Evolutionary conservation across 1,139 yeast genomes (phyloP), one percentile per base, ranked within the genome.

Genomic region (Candida tunisiensis): DNA sequence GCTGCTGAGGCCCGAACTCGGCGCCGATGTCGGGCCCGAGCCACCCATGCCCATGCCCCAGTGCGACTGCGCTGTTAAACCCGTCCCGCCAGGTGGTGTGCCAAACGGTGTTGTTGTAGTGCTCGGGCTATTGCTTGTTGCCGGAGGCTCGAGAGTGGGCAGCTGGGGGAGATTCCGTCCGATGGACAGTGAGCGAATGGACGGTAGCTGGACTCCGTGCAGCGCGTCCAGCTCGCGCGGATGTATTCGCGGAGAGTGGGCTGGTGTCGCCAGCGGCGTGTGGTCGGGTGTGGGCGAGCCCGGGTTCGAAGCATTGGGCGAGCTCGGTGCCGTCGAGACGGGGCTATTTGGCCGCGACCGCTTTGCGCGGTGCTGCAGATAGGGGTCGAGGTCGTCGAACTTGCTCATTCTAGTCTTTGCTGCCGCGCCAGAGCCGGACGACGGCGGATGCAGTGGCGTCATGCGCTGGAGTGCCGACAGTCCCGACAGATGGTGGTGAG

Each of bases 261-360:
- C 65, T 7, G 77, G 75, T 1, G 77, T 68, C 32, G 60, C 69
- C 31, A 68, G 44, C 10, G 73, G 74, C 1, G 73, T 66, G 24
- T 57, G 62, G 29, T 63, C 70, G 5, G 71, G 71, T 1, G 71
- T 61, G 22, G 60, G 62, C 22, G 63, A 57, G 16, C 44, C 37
- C 19, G 55, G 38, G 6, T 58, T 52, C 2, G 56, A 41, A 28
- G 51, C 47, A 3, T 52, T 42, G n/a, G 65, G 62, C 8, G 64
- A 55, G 5, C 68, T 57, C 3, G 82, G 80, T 0, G 79, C 74
- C 23, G 74, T 67, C 11, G 75, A 69, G 18, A 71, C 64, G 27
- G 82, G 85, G n/a, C 85, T 73, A 45, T 69, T 75, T 22, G 92
- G 92, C 36, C 91, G 57, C 26, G 88, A 73, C 41, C 65, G 69